Percentiles rank a stretch among this genome's conserved stretches.
Conservation (phyloP, 345 rosid species). For the Eucalyptus paniculata region DNA sequence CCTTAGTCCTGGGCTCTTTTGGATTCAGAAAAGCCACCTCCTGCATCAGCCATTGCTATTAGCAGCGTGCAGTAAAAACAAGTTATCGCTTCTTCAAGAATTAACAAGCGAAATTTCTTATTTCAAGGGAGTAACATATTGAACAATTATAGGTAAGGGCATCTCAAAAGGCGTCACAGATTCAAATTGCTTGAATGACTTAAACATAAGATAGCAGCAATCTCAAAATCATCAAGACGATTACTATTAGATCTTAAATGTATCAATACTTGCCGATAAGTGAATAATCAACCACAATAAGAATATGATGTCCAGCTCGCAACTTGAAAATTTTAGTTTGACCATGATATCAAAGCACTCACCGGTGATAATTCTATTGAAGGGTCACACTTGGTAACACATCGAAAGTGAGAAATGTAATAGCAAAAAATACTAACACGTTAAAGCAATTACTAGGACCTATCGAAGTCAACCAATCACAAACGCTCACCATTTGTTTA, state of each 20-base stretch:
- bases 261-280: not conserved
- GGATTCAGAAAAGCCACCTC: conserved; percentile 78
- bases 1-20: conserved; percentile 67
- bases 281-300: not conserved
- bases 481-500: conserved; percentile 56
- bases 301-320: not conserved
- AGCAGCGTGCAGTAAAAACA: not conserved
- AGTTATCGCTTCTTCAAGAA: not conserved
- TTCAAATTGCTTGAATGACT: not conserved
- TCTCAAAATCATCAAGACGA: not conserved
- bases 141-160: not conserved
- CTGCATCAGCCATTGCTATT: conserved; percentile 8
- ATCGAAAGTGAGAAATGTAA: not conserved
- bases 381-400: not conserved
- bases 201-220: not conserved
- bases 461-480: too few relatives aligned
- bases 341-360: not conserved
- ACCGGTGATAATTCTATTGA: not conserved
- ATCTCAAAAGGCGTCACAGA: not conserved
- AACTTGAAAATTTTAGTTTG: not conserved
- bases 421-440: not conserved
- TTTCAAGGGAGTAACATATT: not conserved
- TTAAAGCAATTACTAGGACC: not conserved
- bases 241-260: not conserved
- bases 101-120: not conserved